phyloP scores from a whole-genome alignment of 306 rosid species.

The Glycine latifolia region DNA sequence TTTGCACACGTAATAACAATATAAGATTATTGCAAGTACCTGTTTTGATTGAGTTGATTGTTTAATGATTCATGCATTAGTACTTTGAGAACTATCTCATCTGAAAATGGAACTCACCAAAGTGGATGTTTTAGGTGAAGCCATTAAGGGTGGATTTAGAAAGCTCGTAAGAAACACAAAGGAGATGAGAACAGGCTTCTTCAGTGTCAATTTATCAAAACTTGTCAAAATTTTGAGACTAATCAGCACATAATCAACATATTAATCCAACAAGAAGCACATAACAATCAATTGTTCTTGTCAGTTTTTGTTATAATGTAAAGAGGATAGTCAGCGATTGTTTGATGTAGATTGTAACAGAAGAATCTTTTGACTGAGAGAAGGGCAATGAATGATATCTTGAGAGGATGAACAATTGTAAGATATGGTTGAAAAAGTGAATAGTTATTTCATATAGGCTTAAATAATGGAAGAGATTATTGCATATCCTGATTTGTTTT shows the following conservation, averaged over 20 bases:
- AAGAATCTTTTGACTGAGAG: neutral
- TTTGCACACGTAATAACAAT: too few relatives aligned
- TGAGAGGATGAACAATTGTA: neutral
- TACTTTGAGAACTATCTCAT: neutral
- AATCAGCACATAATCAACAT: neutral
- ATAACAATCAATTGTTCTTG: neutral
- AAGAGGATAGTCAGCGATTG: neutral
- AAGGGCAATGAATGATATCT: neutral
- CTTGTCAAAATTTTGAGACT: neutral
- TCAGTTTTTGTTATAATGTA: neutral
- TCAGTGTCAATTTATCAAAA: too few relatives aligned
- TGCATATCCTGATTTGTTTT: neutral
- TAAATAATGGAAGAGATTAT: conserved; percentile 10
- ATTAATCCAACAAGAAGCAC: neutral
- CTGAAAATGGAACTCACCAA: neutral
- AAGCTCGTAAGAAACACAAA: neutral
- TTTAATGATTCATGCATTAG: neutral
- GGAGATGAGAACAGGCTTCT: neutral
- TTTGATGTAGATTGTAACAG: neutral
- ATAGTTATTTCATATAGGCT: neutral
- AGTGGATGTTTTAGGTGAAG: neutral
- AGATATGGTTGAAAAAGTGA: neutral
- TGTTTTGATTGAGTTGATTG: neutral
- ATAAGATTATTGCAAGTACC: neutral
- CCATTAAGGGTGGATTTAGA: neutral